Percentiles rank a stretch among this genome's conserved stretches.
phyloP scores from a whole-genome alignment of 2,329 filamentous ascomycete genomes.

The Cladosporium austrohemisphaericum region DNA sequence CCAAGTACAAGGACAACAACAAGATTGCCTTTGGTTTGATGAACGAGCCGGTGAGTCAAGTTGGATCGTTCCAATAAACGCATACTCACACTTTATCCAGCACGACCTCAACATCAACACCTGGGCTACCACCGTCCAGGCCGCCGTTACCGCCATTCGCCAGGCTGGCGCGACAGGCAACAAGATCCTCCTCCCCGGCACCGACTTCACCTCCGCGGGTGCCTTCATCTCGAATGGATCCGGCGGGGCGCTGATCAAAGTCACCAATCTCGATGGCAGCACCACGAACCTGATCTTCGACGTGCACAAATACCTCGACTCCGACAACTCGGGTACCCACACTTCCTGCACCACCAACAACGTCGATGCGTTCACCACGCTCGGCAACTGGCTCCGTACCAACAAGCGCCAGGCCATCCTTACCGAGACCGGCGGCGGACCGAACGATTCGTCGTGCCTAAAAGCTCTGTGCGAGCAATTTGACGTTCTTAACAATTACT shows the following conservation, averaged over 20 bases:
- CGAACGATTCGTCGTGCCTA: constrained; percentile 34
- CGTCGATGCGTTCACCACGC: constrained; percentile 32
- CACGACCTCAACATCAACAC: constrained; percentile 44
- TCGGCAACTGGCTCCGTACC: constrained; percentile 36
- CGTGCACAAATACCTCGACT: constrained; percentile 42
- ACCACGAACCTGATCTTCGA: constrained; percentile 38
- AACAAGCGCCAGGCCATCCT: constrained; percentile 40
- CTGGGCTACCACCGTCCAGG: constrained; percentile 61
- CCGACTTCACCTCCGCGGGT: constrained; percentile 41
- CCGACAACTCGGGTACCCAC: constrained; percentile 37
- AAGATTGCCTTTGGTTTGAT: constrained; percentile 63
- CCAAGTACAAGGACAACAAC: constrained; percentile 52
- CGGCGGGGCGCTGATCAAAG: constrained; percentile 6
- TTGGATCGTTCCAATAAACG: constrained; percentile 42
- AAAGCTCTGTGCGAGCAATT: constrained; percentile 32
- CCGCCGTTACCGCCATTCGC: constrained; percentile 62
- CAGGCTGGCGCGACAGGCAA: constrained; percentile 59
- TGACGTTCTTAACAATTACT: constrained; percentile 28
- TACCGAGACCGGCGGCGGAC: constrained; percentile 41
- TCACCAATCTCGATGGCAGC: constrained; percentile 27
- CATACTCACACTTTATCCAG: constrained; percentile 27
- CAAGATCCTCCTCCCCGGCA: constrained; percentile 63
- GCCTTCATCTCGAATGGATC: constrained; percentile 16
- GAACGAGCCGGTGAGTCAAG: constrained; percentile 54
- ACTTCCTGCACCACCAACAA: constrained; percentile 35